Evolutionary conservation across 257 asterid genomes (phyloP), one percentile per base, ranked within the genome.

Genomic region (Buddleja alternifolia): DNA sequence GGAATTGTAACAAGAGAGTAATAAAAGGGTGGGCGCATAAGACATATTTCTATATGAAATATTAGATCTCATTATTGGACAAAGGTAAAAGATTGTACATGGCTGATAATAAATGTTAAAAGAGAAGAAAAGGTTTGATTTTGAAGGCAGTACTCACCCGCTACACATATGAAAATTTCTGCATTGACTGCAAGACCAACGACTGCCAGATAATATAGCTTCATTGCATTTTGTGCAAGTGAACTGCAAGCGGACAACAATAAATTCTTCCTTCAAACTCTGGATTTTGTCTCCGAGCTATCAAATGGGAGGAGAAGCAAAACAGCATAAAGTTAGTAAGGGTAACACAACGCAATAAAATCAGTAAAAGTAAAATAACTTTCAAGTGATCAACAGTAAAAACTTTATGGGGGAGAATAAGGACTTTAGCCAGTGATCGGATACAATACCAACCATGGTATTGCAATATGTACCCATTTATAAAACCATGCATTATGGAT

Each of bases 161-260:
- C 60, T 53, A 60, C 97, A 90, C 62, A 82, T 16, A 67, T 80
- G 83, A 47, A 76, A 77, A n/a, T 74, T 73, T 72, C 71, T 81
- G 88, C 95, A 87, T 68, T 85, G 80, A 57, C 73, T 56, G 73
- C 95, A 90, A 69, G 70, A 69, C 90, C 92, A 82, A 65, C 72
- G 73, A 8, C 72, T 62, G 66, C 88, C 90, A 7, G 93, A 78
- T 25, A 82, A 60, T 54, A 88, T 83, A 34, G 76, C 74, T 72
- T 81, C 82, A 34, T 75, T 78, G 81, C 97, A 90, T 61, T 69
- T 78, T 55, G 73, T 60, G 78, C 97, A 90, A 20, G 76, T 76
- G 70, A 71, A 76, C 16, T 73, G 90, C 83, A 90, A 80, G 72
- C 76, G 82, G 64, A 86, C 80, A 57, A 90, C 79, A 9, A 88